Base-by-base conservation (phyloP, 148 eudicot genomes). In the Spergularia bocconei region DNA sequence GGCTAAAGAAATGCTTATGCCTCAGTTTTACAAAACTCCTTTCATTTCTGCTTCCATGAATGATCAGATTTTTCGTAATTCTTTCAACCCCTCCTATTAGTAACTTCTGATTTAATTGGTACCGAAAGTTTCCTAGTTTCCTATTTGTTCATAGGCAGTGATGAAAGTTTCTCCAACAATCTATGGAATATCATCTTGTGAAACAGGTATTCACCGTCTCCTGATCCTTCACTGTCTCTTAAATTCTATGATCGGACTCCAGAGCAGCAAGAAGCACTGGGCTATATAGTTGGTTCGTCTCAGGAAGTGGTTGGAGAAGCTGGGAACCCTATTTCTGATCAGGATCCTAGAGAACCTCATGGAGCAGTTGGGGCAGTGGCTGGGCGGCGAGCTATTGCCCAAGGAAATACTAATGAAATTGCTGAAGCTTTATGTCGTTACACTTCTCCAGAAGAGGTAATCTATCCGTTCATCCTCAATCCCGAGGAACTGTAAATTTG, bases 371-470 rank as follows among this genome's bases (percentile, higher is more conserved):
- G 99, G 81, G 93, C 97, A 79, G 80, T 57, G 77, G 94, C 89
- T 72, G 89, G 92, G 25, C 96, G 89, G 39, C 83, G 87, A 58
- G 97, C 97, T 76, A 95, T 95, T 73, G 99, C 97, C 59, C 91
- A 95, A 78, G 87, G 89, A 61, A 92, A 84, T 79, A 85, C 89
- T 65, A 77, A 88, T 47, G 87, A 90, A 75, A 75, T 95, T 54
- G 86, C 87, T 75, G 94, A 95, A 25, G 89, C 96, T 70, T 75
- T 95, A 77, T 95, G 93, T 72, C 92, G 96, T 20, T 95, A 95
- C 79, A 85, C 97, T 69, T 86, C 97, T 10, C 99, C 97, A 60
- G 99, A 95, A 81, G 97, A 95, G 94, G 99, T 92, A 16, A 72
- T 65, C 56, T 38, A 71, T 76, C 7, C 11, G 8, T 62, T 61